A percentile compares a stretch with the other conserved stretches of the same genome.
These are phyloP conservation scores for Marasmius fiardii DNA, from an alignment of 1,284 basidiomycete genomes.

Conservation along the genomic window DNA sequence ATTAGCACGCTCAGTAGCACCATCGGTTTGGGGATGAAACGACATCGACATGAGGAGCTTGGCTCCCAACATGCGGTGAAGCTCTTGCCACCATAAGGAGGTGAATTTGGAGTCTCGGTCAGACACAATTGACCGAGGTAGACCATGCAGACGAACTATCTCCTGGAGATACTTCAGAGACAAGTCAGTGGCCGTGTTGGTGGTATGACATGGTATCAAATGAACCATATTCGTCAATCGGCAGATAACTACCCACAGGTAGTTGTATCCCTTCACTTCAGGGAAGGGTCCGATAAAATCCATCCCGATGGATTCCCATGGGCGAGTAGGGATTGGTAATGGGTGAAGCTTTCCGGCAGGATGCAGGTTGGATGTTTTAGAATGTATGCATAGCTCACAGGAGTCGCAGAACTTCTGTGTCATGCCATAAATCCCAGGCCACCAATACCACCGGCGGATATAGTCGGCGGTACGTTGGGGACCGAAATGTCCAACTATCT, in stretches of 20 bases:
- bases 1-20: constrained; percentile 23
- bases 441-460: constrained; percentile 29
- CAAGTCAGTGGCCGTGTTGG: constrained; percentile 12
- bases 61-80: constrained; percentile 22
- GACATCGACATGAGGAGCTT: constrained; percentile 8
- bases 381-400: constrained; percentile 16
- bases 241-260: constrained; percentile 14
- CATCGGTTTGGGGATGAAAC: too few species aligned
- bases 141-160: constrained; percentile 23
- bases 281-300: too few species aligned
- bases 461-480: constrained; percentile 22
- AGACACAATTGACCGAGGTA: constrained; percentile 21
- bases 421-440: constrained; percentile 24
- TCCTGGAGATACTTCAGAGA: constrained; percentile 11
- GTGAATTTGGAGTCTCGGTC: constrained; percentile 25
- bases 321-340: background rate
- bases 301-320: too few species aligned
- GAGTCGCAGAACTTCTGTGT: constrained; percentile 17
- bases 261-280: constrained; percentile 11
- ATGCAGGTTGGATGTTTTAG: constrained; percentile 8
- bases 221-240: constrained; percentile 20
- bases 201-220: constrained; percentile 18
- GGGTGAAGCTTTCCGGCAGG: constrained; percentile 19
- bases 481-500: constrained; percentile 23
- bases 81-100: constrained; percentile 23